Conservation (phyloP, 225 moss, liverwort and hornwort species). For the Physcomitrellopsis africana region DNA sequence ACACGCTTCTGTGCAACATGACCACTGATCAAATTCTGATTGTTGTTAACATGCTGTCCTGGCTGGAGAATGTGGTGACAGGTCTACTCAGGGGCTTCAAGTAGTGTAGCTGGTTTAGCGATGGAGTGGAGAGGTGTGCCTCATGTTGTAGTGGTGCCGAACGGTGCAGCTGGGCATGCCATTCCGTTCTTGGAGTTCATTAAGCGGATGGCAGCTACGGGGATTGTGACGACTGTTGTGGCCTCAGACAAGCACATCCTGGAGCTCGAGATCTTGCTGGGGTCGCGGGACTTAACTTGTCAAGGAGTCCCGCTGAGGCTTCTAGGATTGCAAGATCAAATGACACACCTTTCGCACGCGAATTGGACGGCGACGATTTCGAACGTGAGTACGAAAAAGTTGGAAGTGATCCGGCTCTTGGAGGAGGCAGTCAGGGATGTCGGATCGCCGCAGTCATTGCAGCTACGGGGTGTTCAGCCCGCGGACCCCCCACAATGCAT, state of each 20-base stretch:
- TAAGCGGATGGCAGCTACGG: constrained; percentile 11
- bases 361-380: neutral
- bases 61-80: too few species aligned
- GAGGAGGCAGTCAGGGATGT: constrained; percentile 12
- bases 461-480: neutral
- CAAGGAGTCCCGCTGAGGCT: constrained; percentile 33
- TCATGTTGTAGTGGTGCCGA: constrained; percentile 6
- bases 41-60: too few species aligned
- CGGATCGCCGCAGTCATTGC: constrained; percentile 19
- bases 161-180: constrained; percentile 1
- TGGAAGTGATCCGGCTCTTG: neutral
- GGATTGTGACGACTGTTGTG: constrained; percentile 35
- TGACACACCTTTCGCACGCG: constrained; percentile 7
- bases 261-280: constrained; percentile 22
- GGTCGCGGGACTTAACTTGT: constrained; percentile 24
- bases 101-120: neutral
- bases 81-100: too few species aligned
- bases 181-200: constrained; percentile 30
- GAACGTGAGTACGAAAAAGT: neutral
- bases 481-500: constrained; percentile 25
- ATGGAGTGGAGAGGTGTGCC: constrained; percentile 14
- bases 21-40: too few species aligned
- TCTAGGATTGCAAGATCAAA: constrained; percentile 28
- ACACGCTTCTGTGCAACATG: too few species aligned
- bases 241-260: constrained; percentile 25